Percentiles rank a stretch among this genome's conserved stretches.
These are phyloP conservation scores for Ophidiomyces ophidiicola DNA, from an alignment of 2,329 filamentous ascomycete species.

Conservation along the genomic window DNA sequence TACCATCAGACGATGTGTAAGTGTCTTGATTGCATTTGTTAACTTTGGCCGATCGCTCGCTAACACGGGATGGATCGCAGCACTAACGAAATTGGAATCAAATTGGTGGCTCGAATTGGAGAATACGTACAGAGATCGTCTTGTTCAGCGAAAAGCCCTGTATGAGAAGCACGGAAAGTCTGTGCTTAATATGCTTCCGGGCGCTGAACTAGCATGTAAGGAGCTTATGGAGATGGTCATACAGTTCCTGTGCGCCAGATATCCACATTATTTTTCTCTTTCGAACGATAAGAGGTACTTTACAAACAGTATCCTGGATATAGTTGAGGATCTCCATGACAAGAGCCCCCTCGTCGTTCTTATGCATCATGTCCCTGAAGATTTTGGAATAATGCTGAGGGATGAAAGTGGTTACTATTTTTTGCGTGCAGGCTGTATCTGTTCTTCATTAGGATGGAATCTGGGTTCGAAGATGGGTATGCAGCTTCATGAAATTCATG, in stretches of 20 bases:
- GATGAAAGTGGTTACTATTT: slow-evolving; percentile 61
- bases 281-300: slow-evolving; percentile 45
- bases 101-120: slow-evolving; percentile 90
- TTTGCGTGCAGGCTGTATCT: slow-evolving; percentile 64
- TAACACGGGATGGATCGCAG: slow-evolving; percentile 33
- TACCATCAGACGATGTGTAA: slow-evolving; percentile 89
- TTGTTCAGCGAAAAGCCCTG: slow-evolving; percentile 56
- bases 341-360: slow-evolving; percentile 58
- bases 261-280: slow-evolving; percentile 61
- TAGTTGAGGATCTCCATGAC: slow-evolving; percentile 46
- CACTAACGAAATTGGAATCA: slow-evolving; percentile 62
- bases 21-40: slow-evolving; percentile 23
- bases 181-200: slow-evolving; percentile 58
- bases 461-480: slow-evolving; percentile 60
- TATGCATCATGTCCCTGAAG: slow-evolving; percentile 68
- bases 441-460: slow-evolving; percentile 71
- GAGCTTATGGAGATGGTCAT: slow-evolving; percentile 79
- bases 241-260: slow-evolving; percentile 66
- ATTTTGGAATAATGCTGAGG: slow-evolving; percentile 65
- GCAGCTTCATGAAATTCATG: slow-evolving; percentile 59
- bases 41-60: not conserved
- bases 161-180: slow-evolving; percentile 50
- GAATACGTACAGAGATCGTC: slow-evolving; percentile 53
- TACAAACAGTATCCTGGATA: slow-evolving; percentile 56
- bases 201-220: slow-evolving; percentile 66